Conservation (phyloP, 176 grass and related monocot genomes). For the Puccinellia tenuiflora region DNA sequence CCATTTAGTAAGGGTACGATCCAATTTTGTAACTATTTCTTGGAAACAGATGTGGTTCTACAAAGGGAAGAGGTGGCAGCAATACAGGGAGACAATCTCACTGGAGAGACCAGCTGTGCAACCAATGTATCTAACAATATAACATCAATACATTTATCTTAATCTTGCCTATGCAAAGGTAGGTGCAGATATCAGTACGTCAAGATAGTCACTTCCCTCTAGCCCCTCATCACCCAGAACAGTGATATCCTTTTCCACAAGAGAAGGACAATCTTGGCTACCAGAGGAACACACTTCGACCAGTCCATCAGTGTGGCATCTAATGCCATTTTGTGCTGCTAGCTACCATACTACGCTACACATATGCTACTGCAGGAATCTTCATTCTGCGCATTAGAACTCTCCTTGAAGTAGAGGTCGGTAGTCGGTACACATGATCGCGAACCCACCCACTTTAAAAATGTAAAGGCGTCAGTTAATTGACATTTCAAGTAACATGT, state of each 20-base stretch:
- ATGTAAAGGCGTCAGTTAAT: background rate
- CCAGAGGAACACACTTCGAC: background rate
- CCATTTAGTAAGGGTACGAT: background rate
- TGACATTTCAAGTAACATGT: background rate
- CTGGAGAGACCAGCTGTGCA: background rate
- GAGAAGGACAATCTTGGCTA: background rate
- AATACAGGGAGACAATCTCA: background rate
- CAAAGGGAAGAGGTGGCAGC: background rate
- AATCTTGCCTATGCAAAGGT: background rate
- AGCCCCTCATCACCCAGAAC: background rate
- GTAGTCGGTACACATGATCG: background rate
- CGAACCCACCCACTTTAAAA: background rate
- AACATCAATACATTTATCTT: background rate
- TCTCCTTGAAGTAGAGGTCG: background rate
- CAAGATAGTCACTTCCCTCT: background rate
- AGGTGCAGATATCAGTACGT: background rate
- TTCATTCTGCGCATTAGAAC: background rate
- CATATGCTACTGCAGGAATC: background rate
- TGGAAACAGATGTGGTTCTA: background rate
- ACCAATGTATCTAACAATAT: background rate
- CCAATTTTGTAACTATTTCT: background rate
- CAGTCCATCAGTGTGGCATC: background rate
- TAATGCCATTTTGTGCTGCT: background rate
- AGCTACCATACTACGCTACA: background rate
- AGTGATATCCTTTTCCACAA: background rate